phyloP scores from a whole-genome alignment of 2,329 filamentous ascomycete species.

The Fusarium sp. region DNA sequence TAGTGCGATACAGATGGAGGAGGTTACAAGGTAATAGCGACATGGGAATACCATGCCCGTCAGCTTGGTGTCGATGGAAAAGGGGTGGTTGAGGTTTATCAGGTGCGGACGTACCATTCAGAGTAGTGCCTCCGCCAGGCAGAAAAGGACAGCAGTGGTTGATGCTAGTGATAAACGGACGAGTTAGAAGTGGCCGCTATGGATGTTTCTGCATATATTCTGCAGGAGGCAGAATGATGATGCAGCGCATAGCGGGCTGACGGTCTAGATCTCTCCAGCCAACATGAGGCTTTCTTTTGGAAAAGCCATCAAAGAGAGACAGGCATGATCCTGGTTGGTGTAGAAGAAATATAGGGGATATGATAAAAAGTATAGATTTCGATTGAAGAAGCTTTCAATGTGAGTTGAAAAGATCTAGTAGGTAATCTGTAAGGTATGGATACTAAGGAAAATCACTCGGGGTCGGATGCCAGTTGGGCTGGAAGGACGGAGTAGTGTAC shows the following conservation, averaged over 20 bases:
- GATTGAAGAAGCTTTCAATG: background rate
- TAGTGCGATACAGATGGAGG: conserved; percentile 37
- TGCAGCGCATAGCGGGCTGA: conserved; percentile 16
- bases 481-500: background rate
- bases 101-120: conserved; percentile 15
- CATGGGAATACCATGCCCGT: conserved; percentile 28
- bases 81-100: conserved; percentile 25
- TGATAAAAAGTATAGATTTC: background rate
- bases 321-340: conserved; percentile 7
- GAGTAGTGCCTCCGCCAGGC: conserved; percentile 4
- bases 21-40: conserved; percentile 20
- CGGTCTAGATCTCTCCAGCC: conserved; percentile 30
- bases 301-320: background rate
- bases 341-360: background rate
- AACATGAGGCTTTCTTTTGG: conserved; percentile 4
- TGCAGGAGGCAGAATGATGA: conserved; percentile 24
- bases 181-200: conserved; percentile 13
- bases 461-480: background rate
- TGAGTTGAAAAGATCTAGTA: background rate
- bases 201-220: conserved; percentile 26
- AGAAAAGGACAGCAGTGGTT: background rate
- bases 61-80: conserved; percentile 21
- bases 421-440: background rate
- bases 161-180: conserved; percentile 11
- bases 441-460: background rate